A percentile compares a stretch with the other conserved stretches of the same genome.
Evolutionary conservation across 2,329 filamentous ascomycete species (phyloP).

Genomic region (Pseudohalonectria lignicola): DNA sequence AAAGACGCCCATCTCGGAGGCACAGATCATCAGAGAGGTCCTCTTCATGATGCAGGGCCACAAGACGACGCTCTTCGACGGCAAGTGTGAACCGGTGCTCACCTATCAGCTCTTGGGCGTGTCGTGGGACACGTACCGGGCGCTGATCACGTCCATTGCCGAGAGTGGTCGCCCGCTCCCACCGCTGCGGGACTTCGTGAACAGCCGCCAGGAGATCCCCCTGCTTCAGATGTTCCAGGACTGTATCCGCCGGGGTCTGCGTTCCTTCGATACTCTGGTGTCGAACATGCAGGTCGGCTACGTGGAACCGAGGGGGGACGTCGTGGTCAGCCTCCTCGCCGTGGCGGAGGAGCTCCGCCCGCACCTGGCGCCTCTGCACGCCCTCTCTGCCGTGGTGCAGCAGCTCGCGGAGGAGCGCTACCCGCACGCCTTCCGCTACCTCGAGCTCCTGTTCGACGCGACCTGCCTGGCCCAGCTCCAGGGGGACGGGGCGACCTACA

Average conservation of each 20-base stretch:
- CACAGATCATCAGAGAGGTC: conserved; percentile 63
- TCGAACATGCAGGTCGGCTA: conserved; percentile 50
- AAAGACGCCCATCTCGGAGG: conserved; percentile 50
- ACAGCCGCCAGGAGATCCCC: conserved; percentile 33
- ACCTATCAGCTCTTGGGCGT: conserved; percentile 35
- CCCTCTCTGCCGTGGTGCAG: conserved; percentile 52
- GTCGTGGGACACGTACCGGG: conserved; percentile 37
- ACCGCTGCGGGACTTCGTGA: conserved; percentile 32
- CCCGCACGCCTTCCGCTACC: conserved; percentile 54
- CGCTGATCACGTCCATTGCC: conserved; percentile 33
- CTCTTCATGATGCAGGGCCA: conserved; percentile 80
- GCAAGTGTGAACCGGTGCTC: conserved; percentile 24
- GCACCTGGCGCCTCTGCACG: conserved; percentile 41
- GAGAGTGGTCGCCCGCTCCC: conserved; percentile 33
- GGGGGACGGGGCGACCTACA: conserved; percentile 50
- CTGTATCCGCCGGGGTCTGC: conserved; percentile 45
- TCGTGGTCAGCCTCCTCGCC: conserved; percentile 55
- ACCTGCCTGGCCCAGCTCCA: conserved; percentile 59
- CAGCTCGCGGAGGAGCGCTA: conserved; percentile 37
- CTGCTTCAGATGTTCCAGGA: conserved; percentile 64
- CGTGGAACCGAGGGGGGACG: conserved; percentile 38
- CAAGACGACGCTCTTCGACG: conserved; percentile 58
- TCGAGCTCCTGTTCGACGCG: conserved; percentile 68
- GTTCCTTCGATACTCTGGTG: conserved; percentile 45
- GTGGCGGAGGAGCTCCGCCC: conserved; percentile 46